phyloP scores from a whole-genome alignment of 1,139 yeast genomes.

The Blastobotrys elegans region DNA sequence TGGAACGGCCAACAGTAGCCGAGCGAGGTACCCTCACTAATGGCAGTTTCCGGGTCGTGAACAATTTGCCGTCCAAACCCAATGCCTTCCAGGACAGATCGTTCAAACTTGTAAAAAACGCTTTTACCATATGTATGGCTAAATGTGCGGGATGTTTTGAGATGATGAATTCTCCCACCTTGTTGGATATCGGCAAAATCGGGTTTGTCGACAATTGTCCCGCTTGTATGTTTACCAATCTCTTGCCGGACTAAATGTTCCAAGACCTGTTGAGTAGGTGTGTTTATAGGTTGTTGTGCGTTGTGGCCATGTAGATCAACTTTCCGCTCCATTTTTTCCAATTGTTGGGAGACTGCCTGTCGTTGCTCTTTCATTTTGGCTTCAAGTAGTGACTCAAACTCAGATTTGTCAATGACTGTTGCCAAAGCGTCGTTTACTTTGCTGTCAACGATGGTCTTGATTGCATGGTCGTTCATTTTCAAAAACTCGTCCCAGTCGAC shows the following conservation, averaged over 20 bases:
- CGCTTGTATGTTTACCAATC: constrained; percentile 12
- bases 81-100: constrained; percentile 18
- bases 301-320: constrained; percentile 12
- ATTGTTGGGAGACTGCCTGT: constrained; percentile 8
- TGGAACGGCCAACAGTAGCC: constrained; percentile 38
- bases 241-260: constrained; percentile 15
- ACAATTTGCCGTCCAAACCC: constrained; percentile 26
- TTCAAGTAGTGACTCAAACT: constrained; percentile 9
- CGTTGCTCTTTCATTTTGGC: constrained; percentile 14
- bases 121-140: constrained; percentile 22
- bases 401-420: constrained; percentile 13
- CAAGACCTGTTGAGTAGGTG: constrained; percentile 11
- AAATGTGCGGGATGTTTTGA: constrained; percentile 28
- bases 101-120: constrained; percentile 18
- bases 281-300: background rate
- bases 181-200: constrained; percentile 31
- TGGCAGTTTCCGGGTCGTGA: constrained; percentile 28
- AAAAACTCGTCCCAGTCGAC: constrained; percentile 16
- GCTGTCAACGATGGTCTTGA: constrained; percentile 10
- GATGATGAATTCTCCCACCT: constrained; percentile 31
- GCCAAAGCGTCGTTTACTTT: constrained; percentile 6
- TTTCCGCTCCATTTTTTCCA: constrained; percentile 14
- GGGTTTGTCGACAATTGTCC: constrained; percentile 21
- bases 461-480: constrained; percentile 11
- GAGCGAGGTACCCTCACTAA: constrained; percentile 24